Conservation (phyloP, 495 filamentous ascomycete genomes). For the Oleoguttula mirabilis region DNA sequence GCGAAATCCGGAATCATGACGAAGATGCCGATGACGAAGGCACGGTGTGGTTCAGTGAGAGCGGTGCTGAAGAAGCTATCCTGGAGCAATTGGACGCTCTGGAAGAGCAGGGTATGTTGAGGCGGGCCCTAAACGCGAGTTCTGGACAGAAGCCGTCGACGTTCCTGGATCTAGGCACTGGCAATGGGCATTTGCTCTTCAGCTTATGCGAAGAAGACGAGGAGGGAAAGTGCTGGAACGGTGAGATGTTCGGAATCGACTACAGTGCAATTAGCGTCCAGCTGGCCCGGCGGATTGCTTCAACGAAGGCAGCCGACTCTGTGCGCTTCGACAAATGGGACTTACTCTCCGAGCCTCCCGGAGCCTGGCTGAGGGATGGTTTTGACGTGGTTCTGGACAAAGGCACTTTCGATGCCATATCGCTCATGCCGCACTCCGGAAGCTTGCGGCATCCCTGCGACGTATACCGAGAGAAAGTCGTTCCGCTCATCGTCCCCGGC, state of each 20-base stretch:
- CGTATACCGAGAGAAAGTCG: slow-evolving; percentile 55
- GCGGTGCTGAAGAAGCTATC: slow-evolving; percentile 51
- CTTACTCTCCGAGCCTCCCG: slow-evolving; percentile 44
- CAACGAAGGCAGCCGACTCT: slow-evolving; percentile 10
- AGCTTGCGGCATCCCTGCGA: slow-evolving; percentile 51
- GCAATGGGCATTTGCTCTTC: slow-evolving; percentile 83
- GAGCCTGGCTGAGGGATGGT: slow-evolving; percentile 30
- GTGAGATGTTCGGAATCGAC: slow-evolving; percentile 72
- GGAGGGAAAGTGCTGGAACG: slow-evolving; percentile 38
- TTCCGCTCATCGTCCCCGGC: slow-evolving; percentile 49
- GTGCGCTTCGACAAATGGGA: slow-evolving; percentile 67
- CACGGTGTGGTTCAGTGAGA: slow-evolving; percentile 67
- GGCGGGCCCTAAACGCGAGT: slow-evolving; percentile 11
- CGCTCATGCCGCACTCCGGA: slow-evolving; percentile 46
- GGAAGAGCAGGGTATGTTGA: slow-evolving; percentile 20
- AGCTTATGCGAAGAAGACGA: slow-evolving; percentile 45
- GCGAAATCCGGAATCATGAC: slow-evolving; percentile 50
- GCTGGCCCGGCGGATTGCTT: slow-evolving; percentile 42
- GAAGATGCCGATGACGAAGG: slow-evolving; percentile 50
- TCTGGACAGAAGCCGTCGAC: slow-evolving; percentile 13
- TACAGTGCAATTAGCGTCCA: slow-evolving; percentile 63
- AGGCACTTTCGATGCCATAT: slow-evolving; percentile 92
- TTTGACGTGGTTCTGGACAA: slow-evolving; percentile 93
- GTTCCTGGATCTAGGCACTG: slow-evolving; percentile 74
- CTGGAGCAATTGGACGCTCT: slow-evolving; percentile 40